phyloP scores from a whole-genome alignment of 2,329 filamentous ascomycete genomes.

The Trichoderma sp. region DNA sequence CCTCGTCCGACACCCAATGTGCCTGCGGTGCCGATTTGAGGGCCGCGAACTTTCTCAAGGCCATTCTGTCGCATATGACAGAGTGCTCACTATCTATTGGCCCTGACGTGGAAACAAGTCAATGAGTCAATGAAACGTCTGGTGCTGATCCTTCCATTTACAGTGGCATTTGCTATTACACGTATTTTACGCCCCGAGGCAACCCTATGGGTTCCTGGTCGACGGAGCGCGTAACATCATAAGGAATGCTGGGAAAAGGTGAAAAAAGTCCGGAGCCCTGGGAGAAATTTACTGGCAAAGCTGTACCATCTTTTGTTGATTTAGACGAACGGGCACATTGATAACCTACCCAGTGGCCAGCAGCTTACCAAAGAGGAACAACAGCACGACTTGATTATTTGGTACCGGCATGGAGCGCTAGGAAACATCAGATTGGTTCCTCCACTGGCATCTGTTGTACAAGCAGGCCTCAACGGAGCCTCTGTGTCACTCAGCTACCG shows the following conservation, averaged over 20 bases:
- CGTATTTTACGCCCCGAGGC: neutral
- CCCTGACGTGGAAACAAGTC: neutral
- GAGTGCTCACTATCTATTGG: neutral
- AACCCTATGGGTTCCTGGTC: neutral
- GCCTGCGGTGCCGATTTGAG: neutral
- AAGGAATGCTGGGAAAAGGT: neutral
- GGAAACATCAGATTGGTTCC: neutral
- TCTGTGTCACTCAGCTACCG: constrained; percentile 12
- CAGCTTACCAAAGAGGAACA: neutral
- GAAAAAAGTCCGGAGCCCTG: neutral
- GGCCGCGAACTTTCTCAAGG: neutral
- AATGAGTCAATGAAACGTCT: neutral
- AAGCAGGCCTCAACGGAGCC: neutral
- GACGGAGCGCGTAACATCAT: neutral
- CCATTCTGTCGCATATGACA: neutral
- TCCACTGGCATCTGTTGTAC: neutral
- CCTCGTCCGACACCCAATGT: neutral
- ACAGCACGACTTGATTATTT: neutral
- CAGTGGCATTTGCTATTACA: neutral
- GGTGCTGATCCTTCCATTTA: neutral
- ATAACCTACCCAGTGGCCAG: neutral
- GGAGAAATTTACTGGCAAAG: neutral
- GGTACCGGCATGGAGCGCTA: neutral
- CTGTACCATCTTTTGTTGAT: neutral
- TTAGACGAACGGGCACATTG: neutral